These are phyloP conservation scores for Trichomonas vaginalis DNA, from an alignment of 208 protist genomes.

Conservation along the genomic window DNA sequence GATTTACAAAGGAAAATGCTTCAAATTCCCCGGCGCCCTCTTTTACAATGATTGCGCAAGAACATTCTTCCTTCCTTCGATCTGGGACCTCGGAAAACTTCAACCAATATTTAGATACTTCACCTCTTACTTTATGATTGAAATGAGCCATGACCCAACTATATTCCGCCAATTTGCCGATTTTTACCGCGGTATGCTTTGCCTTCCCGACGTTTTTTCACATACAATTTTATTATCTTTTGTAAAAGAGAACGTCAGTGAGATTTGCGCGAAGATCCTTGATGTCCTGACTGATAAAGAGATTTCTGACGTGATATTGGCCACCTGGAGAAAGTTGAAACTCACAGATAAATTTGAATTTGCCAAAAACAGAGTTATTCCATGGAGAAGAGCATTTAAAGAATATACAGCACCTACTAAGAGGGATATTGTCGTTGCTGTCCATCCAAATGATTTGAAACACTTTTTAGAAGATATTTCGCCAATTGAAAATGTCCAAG, in stretches of 20 bases:
- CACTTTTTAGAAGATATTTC: not conserved
- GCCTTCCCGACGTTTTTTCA: not conserved
- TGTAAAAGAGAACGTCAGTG: not conserved
- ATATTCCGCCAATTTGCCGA: not conserved
- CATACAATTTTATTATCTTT: not conserved
- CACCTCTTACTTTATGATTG: not conserved
- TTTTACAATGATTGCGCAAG: not conserved
- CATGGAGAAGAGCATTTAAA: not conserved
- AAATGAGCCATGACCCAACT: not conserved
- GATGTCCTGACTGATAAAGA: not conserved
- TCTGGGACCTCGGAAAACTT: not conserved
- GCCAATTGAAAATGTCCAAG: not conserved
- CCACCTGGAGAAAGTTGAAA: not conserved
- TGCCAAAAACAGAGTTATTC: not conserved
- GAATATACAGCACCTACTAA: not conserved
- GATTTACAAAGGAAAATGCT: not conserved
- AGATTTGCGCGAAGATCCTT: not conserved
- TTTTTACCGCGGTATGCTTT: not conserved
- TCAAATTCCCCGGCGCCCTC: not conserved
- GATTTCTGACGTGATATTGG: not conserved
- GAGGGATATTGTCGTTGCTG: not conserved
- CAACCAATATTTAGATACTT: not conserved
- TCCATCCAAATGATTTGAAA: not conserved
- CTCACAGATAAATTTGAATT: not conserved
- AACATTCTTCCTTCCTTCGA: not conserved